Evolutionary conservation across 164 flowering plant genomes (phyloP).

Genomic region (Warburgia ugandensis): DNA sequence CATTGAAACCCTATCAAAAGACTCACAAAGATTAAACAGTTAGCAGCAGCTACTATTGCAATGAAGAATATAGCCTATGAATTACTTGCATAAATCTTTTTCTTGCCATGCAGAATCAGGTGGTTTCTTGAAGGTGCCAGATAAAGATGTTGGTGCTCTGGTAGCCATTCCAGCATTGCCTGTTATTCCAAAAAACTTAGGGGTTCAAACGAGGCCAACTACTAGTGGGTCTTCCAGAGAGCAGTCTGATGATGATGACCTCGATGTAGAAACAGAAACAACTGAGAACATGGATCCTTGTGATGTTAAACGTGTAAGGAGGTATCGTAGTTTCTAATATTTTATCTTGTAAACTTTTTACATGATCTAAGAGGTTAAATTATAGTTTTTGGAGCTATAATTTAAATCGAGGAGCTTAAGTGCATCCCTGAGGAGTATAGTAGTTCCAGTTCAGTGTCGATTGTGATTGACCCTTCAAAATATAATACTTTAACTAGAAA

Average conservation of each 20-base stretch:
- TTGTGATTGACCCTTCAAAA: too few relatives aligned
- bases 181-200: conserved; percentile 35
- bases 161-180: conserved; percentile 39
- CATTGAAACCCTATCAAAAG: neutral
- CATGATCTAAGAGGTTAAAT: too few relatives aligned
- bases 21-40: neutral
- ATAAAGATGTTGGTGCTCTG: conserved; percentile 41
- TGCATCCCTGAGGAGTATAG: too few relatives aligned
- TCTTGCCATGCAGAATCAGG: conserved; percentile 25
- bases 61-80: neutral
- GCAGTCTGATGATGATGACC: conserved; percentile 80
- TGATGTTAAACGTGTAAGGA: conserved; percentile 82
- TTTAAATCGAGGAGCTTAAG: too few relatives aligned
- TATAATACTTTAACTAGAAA: too few relatives aligned
- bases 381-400: too few relatives aligned
- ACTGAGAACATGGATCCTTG: conserved; percentile 54
- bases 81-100: neutral
- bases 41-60: neutral
- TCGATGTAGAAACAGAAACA: conserved; percentile 57
- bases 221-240: conserved; percentile 85
- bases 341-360: too few relatives aligned
- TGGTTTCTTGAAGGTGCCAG: conserved; percentile 33
- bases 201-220: conserved; percentile 32
- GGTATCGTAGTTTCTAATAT: conserved; percentile 32
- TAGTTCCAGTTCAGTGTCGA: too few relatives aligned